A percentile compares a stretch with the other conserved stretches of the same genome.
phyloP scores from a whole-genome alignment of 495 filamentous ascomycete genomes.

The Sporormia fimetaria region DNA sequence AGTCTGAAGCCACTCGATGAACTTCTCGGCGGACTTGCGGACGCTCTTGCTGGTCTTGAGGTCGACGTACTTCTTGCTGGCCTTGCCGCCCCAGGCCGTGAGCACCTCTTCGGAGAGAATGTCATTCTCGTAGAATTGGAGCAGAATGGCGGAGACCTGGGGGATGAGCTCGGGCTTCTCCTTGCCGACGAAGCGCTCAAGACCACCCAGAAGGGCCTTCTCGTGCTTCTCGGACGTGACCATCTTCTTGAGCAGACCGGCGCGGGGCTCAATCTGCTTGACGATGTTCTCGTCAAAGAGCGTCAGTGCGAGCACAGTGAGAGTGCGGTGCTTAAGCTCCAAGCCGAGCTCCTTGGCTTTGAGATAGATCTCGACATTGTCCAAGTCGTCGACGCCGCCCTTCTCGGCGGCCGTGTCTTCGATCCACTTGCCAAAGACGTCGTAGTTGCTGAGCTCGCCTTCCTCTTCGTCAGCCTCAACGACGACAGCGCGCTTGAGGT shows the following conservation, averaged over 20 bases:
- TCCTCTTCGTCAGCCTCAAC: slow-evolving; percentile 71
- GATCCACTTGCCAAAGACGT: slow-evolving; percentile 90
- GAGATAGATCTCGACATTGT: slow-evolving; percentile 81
- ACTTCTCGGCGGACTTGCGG: slow-evolving; percentile 84
- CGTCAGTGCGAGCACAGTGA: slow-evolving; percentile 83
- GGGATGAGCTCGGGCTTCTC: slow-evolving; percentile 67
- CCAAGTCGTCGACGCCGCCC: slow-evolving; percentile 61
- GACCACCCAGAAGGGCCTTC: slow-evolving; percentile 94
- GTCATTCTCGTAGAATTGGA: slow-evolving; percentile 79
- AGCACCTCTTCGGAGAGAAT: slow-evolving; percentile 76
- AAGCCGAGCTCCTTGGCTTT: slow-evolving; percentile 96
- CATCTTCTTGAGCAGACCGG: slow-evolving; percentile 81
- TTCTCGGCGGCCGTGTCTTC: slow-evolving; percentile 57
- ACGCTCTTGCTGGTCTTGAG: slow-evolving; percentile 83
- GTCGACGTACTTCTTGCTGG: slow-evolving; percentile 96
- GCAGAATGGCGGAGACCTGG: slow-evolving; percentile 72
- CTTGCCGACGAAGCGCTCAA: slow-evolving; percentile 81
- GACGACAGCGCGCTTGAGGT: slow-evolving; percentile 80
- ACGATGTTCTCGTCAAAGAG: slow-evolving; percentile 85
- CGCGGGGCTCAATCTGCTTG: slow-evolving; percentile 73
- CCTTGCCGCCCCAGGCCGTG: slow-evolving; percentile 83
- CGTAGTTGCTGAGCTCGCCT: slow-evolving; percentile 67
- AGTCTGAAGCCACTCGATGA: slow-evolving; percentile 85
- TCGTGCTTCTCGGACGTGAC: slow-evolving; percentile 83
- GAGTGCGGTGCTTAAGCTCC: slow-evolving; percentile 85